Base-by-base conservation (phyloP, 805 yeast species). In the Cyberlindnera mycetangii region DNA sequence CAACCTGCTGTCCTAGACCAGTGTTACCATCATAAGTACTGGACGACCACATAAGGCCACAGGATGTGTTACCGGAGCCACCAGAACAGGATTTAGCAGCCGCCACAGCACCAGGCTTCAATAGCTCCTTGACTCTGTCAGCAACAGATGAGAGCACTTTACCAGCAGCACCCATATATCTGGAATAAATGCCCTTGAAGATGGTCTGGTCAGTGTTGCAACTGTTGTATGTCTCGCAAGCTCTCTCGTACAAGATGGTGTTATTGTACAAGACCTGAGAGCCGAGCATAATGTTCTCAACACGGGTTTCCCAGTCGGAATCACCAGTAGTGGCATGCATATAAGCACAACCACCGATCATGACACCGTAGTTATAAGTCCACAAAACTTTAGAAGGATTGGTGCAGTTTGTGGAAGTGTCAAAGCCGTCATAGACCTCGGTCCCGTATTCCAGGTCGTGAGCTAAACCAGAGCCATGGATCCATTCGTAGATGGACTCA, bases 1-100 rank as follows among this genome's bases (percentile, higher is more conserved):
- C 70, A 74, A 87, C 80, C 67, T 92, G 96, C 68, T 92, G 96
- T 44, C 97, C 97, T 28, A 92, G 72, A 6, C 97, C 97, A 54
- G 75, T 84, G 38, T 65, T 58, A 2, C 78, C 82, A 63, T 92
- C 97, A 81, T 84, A 87, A 3, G 24, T 24, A 4, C 71, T 69
- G 16, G 65, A 62, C 2, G 76, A 65, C 98, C 98, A 92, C 57
- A 85, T 75, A 44, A 76, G 59, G 22, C 97, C 97, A 71, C 98
- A 92, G 0, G 96, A 87, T 49, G 78, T 82, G 14, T 88, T 87
- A 62, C 89, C 96, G 4, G 65, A 47, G 56, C 97, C 97, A 54
- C 97, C 97, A 1, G 85, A 71, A 66, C 98, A 92, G 0, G 93
- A 78, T 54, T 71, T 68, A 1, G 95, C 93, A 18, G 96, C 96